Base-by-base conservation (phyloP, 768 basidiomycete species). In the Tylopilus subfusipes region DNA sequence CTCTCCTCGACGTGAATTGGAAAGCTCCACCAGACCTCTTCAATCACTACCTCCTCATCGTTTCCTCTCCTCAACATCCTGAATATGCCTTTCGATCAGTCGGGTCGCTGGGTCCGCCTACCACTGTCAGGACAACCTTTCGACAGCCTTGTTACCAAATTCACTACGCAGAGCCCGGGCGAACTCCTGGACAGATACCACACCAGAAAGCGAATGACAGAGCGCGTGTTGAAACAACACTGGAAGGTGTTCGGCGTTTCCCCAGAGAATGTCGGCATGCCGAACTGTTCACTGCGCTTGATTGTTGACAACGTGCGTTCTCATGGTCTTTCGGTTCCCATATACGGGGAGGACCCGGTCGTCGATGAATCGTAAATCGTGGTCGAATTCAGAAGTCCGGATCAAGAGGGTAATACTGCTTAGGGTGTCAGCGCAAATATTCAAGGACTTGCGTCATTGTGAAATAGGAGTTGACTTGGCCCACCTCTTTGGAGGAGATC, bases 341-440 rank as follows among this genome's bases (percentile, higher is more conserved):
- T 44, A 12, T 6, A 3, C 7, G 39, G 25, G 24, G 19, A 5
- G n/a, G 39, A 6, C 8, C 1, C 19, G 2, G 10, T 16, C 24
- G 2, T 16, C 2, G 18, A 7, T 13, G 7, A 6, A n/a, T 25
- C 21, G 11, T 25, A 18, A 18, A 5, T 9, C 18, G 11, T 16
- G 4, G 13, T 58, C n/a, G 53, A 56, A 10, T 64, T 65, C 14
- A 33, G 5, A 19, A 36, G 27, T n/a, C 31, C 9, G 12, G 3
- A 25, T 12, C 22, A 1, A 12, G 10, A 9, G 2, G 22, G 42
- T n/a, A n/a, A 34, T 34, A 1, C 16, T 27, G 18, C 25, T n/a
- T 18, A 22, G n/a, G 16, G 18, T 2, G 19, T 53, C 34, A 39
- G 39, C 19, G 47, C 33, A 11, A n/a, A n/a, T n/a, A n/a, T n/a